phyloP scores from a whole-genome alignment of 306 rosid genomes.

The Elaeagnus macrophylla region DNA sequence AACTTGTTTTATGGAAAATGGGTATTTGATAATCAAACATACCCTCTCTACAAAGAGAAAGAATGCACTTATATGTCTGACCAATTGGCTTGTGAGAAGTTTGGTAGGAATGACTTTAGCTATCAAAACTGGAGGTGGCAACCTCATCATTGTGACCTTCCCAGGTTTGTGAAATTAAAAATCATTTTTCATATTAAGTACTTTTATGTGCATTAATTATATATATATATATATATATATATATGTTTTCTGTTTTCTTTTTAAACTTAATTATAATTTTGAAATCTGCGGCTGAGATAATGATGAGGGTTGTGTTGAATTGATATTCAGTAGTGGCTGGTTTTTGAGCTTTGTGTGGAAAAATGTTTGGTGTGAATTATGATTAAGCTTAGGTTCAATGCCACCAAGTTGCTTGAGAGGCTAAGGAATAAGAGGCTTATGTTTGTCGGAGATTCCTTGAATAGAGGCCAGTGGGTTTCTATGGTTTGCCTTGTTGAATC shows the following conservation, averaged over 20 bases:
- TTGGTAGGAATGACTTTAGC: constrained; percentile 60
- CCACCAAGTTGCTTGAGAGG: constrained; percentile 61
- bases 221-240: background rate
- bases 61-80: constrained; percentile 72
- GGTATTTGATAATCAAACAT: constrained; percentile 60
- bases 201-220: background rate
- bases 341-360: constrained; percentile 60
- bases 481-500: constrained; percentile 75
- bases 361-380: constrained; percentile 43
- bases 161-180: constrained; percentile 32
- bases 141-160: constrained; percentile 61
- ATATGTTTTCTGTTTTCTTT: constrained; percentile 15
- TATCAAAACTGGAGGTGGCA: constrained; percentile 77
- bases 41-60: constrained; percentile 61
- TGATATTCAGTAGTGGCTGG: background rate
- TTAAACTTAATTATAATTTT: background rate
- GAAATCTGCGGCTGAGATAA: background rate
- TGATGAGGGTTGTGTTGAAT: background rate
- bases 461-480: constrained; percentile 92
- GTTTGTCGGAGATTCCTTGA: constrained; percentile 84
- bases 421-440: constrained; percentile 77
- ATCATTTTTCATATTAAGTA: background rate
- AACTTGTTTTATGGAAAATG: constrained; percentile 63
- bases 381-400: constrained; percentile 54
- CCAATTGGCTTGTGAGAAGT: constrained; percentile 82